Base-by-base conservation (phyloP, 2,329 filamentous ascomycete genomes). In the Hirsutella rhossiliensis region DNA sequence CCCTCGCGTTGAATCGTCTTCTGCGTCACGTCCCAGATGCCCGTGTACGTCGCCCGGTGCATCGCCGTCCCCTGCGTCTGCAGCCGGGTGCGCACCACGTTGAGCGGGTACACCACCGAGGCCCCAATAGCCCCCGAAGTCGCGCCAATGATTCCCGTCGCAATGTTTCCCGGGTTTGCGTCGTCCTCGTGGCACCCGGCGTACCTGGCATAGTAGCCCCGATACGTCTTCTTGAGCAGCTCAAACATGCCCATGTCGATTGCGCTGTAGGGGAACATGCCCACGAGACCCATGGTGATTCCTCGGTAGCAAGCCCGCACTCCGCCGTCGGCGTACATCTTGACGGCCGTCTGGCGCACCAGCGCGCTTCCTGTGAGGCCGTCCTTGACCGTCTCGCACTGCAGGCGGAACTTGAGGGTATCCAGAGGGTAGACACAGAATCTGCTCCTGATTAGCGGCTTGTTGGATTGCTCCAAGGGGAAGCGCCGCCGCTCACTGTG, bases 221-320 rank as follows among this genome's bases (percentile, higher is more conserved):
- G 76, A 50, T 94, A 79, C 8, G 72, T 72, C 40, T 76, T 78
- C 65, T 98, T 98, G 48, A 96, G 75, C 47, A 92, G 80, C 65
- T 98, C 92, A 57, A 97, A 98, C 1, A 87, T 95, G 51, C 87
- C 87, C 56, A 98, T 82, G 59, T 98, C 92, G 58, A 98, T 94
- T 41, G 92, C 92, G 37, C 88, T 90, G 62, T 97, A 98, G 0
- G 92, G 92, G 56, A 98, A 98, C 80, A 97, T 96, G 60, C 92
- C 92, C 42, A 96, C 68, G 4, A 98, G 73, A 15, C 92, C 92
- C 77, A 97, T 92, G 0, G 88, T 89, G 30, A 98, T 75, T 36
- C 92, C 92, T 43, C 90, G 87, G 62, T 97, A 98, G 50, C 88
- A 90, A 7, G 85, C 75, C 29, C 76, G 71, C 27, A 89, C 52